Percentiles rank a stretch among this genome's conserved stretches.
These are phyloP conservation scores for grape (Vitis vinifera) DNA, from an alignment of 164 flowering plant species.

Conservation along the genomic window DNA sequence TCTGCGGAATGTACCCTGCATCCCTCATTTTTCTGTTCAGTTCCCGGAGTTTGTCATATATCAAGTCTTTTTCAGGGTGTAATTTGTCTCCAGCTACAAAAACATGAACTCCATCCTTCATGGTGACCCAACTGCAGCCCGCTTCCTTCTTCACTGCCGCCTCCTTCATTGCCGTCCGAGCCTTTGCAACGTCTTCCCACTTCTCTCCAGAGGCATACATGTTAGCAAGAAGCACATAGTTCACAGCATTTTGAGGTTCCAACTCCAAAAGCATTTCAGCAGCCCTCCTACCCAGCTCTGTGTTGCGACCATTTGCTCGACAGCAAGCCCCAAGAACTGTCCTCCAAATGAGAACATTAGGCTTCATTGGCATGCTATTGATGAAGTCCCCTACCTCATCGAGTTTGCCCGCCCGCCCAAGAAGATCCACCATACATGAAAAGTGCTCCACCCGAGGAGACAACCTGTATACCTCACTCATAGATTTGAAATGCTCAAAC, in stretches of 20 bases:
- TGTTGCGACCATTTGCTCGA: conserved; percentile 47
- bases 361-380: conserved; percentile 66
- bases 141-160: conserved; percentile 77
- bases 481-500: conserved; percentile 64
- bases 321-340: conserved; percentile 80
- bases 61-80: conserved; percentile 64
- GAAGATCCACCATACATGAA: conserved; percentile 90
- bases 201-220: conserved; percentile 79
- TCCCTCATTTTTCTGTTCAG: conserved; percentile 63
- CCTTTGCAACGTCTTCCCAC: conserved; percentile 71
- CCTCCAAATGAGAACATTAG: conserved; percentile 78
- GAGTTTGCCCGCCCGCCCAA: conserved; percentile 76
- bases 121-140: conserved; percentile 91
- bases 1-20: conserved; percentile 72
- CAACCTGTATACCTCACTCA: conserved; percentile 53
- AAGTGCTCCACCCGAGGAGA: conserved; percentile 76
- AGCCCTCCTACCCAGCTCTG: conserved; percentile 64
- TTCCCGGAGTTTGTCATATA: conserved; percentile 64
- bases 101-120: conserved; percentile 88
- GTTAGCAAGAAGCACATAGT: conserved; percentile 78
- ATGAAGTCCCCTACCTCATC: conserved; percentile 66
- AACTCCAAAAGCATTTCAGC: conserved; percentile 70
- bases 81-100: conserved; percentile 82
- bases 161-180: conserved; percentile 55
- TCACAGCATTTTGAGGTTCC: conserved; percentile 84